These are phyloP conservation scores for Yamadazyma laniorum DNA, from an alignment of 805 yeast genomes.

Conservation along the genomic window DNA sequence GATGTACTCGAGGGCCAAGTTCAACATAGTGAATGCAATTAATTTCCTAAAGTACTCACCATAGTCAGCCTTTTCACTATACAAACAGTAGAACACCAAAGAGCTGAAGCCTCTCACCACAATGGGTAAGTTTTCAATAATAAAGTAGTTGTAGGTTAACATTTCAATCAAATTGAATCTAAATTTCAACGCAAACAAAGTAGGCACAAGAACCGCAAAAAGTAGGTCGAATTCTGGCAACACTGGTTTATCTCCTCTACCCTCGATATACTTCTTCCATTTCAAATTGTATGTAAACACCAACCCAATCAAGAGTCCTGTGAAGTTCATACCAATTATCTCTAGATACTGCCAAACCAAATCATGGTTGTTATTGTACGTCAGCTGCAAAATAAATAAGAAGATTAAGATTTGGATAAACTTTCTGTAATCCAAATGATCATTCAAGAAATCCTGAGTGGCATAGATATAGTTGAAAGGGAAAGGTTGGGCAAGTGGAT, in stretches of 20 bases:
- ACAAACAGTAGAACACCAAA: constrained; percentile 32
- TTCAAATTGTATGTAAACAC: constrained; percentile 25
- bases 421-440: constrained; percentile 26
- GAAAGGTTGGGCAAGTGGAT: constrained; percentile 17
- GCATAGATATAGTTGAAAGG: constrained; percentile 27
- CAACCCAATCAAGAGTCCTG: constrained; percentile 32
- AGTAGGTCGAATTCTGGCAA: constrained; percentile 40
- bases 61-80: constrained; percentile 22
- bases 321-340: constrained; percentile 30
- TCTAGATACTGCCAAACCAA: constrained; percentile 18
- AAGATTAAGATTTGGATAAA: constrained; percentile 33
- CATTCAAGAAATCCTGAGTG: constrained; percentile 40
- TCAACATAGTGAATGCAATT: constrained; percentile 23
- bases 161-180: constrained; percentile 19
- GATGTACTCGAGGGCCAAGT: constrained; percentile 23
- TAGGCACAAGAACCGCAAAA: constrained; percentile 35
- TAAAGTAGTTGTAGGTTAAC: constrained; percentile 35
- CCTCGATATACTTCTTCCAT: constrained; percentile 14
- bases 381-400: constrained; percentile 28
- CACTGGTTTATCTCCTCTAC: constrained; percentile 18
- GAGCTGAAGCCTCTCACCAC: constrained; percentile 21
- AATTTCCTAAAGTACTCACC: constrained; percentile 15
- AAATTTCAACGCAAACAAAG: constrained; percentile 20
- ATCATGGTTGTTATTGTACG: constrained; percentile 24
- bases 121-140: constrained; percentile 30